These are phyloP conservation scores for Pleurotus giganteus DNA, from an alignment of 768 basidiomycete species.

Conservation along the genomic window DNA sequence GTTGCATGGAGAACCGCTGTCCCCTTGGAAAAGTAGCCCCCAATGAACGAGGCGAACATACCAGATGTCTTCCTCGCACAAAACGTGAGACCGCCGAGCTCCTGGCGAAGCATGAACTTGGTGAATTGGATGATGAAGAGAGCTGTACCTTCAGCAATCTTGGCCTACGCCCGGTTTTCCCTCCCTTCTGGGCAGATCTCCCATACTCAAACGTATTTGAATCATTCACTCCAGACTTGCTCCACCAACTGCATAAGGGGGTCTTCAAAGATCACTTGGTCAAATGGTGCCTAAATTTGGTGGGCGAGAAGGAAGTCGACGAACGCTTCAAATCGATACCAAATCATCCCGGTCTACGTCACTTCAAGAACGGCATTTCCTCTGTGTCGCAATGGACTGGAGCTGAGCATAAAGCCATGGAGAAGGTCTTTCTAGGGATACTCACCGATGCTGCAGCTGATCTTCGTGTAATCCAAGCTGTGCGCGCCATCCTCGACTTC, in stretches of 20 bases:
- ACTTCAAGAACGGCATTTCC: slow-evolving; percentile 31
- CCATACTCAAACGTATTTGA: slow-evolving; percentile 35
- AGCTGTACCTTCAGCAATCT: slow-evolving; percentile 13
- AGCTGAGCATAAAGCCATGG: slow-evolving; percentile 29
- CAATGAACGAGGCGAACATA: slow-evolving; percentile 16
- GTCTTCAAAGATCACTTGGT: slow-evolving; percentile 42
- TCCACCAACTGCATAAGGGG: slow-evolving; percentile 48
- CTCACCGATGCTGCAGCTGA: slow-evolving; percentile 12
- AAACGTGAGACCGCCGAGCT: slow-evolving; percentile 9
- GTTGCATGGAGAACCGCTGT: slow-evolving; percentile 21
- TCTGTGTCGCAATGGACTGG: slow-evolving; percentile 36
- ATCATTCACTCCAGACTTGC: slow-evolving; percentile 35
- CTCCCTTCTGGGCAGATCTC: slow-evolving; percentile 39
- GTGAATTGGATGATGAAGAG: slow-evolving; percentile 1
- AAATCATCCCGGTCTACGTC: slow-evolving; percentile 18
- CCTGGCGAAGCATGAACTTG: slow-evolving; percentile 5
- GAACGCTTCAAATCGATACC: slow-evolving; percentile 27
- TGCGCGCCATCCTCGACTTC: slow-evolving; percentile 20
- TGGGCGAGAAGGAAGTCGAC: slow-evolving; percentile 30
- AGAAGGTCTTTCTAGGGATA: slow-evolving; percentile 22
- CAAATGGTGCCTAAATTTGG: slow-evolving; percentile 26
- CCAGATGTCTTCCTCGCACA: slow-evolving; percentile 9
- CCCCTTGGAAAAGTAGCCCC: slow-evolving; percentile 25
- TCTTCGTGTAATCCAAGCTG: slow-evolving; percentile 28
- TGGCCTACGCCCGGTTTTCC: slow-evolving; percentile 14